phyloP scores from a whole-genome alignment of 148 eudicot species.

The Talinum fruticosum region DNA sequence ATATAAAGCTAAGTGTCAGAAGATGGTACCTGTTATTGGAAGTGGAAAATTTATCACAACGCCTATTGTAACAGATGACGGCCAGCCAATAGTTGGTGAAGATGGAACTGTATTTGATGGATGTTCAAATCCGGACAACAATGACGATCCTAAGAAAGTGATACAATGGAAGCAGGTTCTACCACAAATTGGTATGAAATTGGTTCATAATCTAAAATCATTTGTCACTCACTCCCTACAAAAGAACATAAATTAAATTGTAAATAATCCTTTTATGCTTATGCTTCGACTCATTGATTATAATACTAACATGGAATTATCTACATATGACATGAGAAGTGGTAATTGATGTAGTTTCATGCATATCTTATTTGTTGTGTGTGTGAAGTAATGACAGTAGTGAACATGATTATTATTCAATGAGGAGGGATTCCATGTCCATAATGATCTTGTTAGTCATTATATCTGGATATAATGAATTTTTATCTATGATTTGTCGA shows the following conservation, averaged over 20 bases:
- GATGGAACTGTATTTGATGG: constrained; percentile 16
- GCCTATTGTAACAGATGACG: constrained; percentile 68
- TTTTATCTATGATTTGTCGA: background rate
- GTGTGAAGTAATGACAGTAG: background rate
- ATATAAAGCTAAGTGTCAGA: constrained; percentile 76
- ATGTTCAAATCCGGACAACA: constrained; percentile 11
- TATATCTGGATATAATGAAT: too few species aligned
- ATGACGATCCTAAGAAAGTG: constrained; percentile 50
- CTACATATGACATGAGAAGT: too few species aligned
- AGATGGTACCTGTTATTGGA: constrained; percentile 74
- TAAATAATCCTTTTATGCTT: background rate
- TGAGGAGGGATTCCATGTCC: background rate
- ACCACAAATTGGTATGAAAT: constrained; percentile 84
- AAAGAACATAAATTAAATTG: background rate
- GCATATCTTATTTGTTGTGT: too few species aligned
- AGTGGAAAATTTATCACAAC: constrained; percentile 66
- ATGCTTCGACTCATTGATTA: background rate
- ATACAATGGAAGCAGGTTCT: constrained; percentile 76
- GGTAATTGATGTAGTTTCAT: too few species aligned
- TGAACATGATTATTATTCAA: background rate
- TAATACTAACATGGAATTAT: background rate
- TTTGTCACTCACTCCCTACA: background rate
- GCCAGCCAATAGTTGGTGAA: constrained; percentile 46
- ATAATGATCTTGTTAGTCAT: background rate
- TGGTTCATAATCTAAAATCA: constrained; percentile 14